phyloP scores from a whole-genome alignment of 116 monocot species.

The Thalassia testudinum region DNA sequence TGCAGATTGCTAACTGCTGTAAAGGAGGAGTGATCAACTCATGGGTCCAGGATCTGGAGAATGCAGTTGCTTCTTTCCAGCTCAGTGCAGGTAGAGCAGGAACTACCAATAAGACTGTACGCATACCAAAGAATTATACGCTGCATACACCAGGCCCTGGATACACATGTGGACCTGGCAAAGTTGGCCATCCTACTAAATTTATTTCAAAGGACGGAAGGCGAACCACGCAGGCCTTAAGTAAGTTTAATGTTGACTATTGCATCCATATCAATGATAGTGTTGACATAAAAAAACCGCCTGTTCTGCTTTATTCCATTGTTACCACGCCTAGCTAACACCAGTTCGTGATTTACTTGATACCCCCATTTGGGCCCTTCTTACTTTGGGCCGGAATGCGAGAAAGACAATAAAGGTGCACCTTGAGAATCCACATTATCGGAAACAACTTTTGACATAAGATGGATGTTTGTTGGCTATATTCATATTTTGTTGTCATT shows the following conservation, averaged over 20 bases:
- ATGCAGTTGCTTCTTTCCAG: conserved; percentile 57
- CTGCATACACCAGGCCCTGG: conserved; percentile 63
- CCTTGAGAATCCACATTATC: too few species aligned
- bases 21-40: conserved; percentile 77
- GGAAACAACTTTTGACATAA: too few species aligned
- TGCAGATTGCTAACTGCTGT: conserved; percentile 83
- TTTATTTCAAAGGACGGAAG: conserved; percentile 53
- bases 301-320: too few species aligned
- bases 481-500: too few species aligned
- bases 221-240: conserved; percentile 73
- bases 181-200: conserved; percentile 36
- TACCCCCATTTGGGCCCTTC: too few species aligned
- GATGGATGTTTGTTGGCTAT: too few species aligned
- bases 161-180: conserved; percentile 61
- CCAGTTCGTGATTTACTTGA: too few species aligned
- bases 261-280: not conserved
- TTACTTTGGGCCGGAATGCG: too few species aligned
- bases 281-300: too few species aligned
- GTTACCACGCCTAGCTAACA: too few species aligned
- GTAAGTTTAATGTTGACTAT: conserved; percentile 25
- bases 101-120: conserved; percentile 59
- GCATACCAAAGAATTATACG: conserved; percentile 55
- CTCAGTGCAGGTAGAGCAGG: conserved; percentile 54
- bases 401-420: too few species aligned
- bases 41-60: conserved; percentile 58